Evolutionary conservation across 2,329 filamentous ascomycete genomes (phyloP).

Genomic region (Xylaria sp.): DNA sequence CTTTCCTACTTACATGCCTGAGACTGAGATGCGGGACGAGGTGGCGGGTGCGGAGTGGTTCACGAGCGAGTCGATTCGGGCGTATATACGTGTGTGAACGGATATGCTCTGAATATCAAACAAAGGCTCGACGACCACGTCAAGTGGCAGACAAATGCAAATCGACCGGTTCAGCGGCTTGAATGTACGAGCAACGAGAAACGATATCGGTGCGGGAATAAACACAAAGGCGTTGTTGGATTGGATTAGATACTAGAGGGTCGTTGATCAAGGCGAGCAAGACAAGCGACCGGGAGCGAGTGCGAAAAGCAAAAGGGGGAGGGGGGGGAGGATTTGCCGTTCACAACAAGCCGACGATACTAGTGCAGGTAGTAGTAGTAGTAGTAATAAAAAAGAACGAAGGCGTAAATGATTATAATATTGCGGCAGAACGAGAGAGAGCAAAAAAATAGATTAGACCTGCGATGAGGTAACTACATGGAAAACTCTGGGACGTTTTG

Average conservation of each 20-base stretch:
- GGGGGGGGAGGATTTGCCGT: conserved; percentile 2
- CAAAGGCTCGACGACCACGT: neutral
- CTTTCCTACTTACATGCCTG: conserved; percentile 24
- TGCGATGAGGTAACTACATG: conserved; percentile 8
- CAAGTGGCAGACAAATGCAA: conserved; percentile 1
- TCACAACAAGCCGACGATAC: neutral
- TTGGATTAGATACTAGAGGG: conserved; percentile 13
- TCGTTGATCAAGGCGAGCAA: conserved; percentile 13
- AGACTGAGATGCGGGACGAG: conserved; percentile 13
- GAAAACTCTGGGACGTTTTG: conserved; percentile 5
- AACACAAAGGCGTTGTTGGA: conserved; percentile 14
- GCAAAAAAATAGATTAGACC: conserved; percentile 10
- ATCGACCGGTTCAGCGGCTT: neutral
- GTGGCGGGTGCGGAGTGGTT: conserved; percentile 8
- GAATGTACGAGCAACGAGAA: neutral
- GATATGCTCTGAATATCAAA: conserved; percentile 8
- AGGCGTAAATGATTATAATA: conserved; percentile 14
- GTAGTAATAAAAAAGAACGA: conserved; percentile 4
- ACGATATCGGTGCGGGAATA: conserved; percentile 3
- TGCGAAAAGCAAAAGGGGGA: conserved; percentile 12
- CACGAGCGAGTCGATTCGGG: conserved; percentile 7
- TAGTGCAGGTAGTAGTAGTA: too few species aligned
- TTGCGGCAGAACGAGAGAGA: conserved; percentile 4
- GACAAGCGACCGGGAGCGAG: conserved; percentile 10
- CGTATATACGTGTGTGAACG: conserved; percentile 8